phyloP scores from a whole-genome alignment of 768 basidiomycete species.

The Hypholoma sublateritium region DNA sequence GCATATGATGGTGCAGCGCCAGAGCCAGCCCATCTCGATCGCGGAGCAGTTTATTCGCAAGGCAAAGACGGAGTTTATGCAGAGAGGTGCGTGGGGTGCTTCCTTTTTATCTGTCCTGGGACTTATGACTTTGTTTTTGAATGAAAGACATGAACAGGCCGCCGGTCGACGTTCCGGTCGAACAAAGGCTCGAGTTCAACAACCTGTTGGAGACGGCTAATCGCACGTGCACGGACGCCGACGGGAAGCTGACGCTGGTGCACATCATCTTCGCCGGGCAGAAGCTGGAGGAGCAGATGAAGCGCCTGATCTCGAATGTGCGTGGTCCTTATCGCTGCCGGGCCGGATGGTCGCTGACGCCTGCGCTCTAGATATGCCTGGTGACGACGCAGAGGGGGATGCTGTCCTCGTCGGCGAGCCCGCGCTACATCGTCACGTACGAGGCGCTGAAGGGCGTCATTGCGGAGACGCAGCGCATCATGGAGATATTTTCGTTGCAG shows the following conservation, averaged over 20 bases:
- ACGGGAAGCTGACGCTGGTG: constrained; percentile 49
- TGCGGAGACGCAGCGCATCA: constrained; percentile 39
- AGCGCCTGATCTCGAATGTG: constrained; percentile 55
- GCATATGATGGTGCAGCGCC: neutral
- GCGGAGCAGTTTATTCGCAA: constrained; percentile 23
- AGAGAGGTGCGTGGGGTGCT: constrained; percentile 17
- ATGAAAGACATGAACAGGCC: constrained; percentile 31
- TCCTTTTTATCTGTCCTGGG: neutral
- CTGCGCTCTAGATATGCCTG: constrained; percentile 32
- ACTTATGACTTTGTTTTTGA: constrained; percentile 3
- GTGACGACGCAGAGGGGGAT: constrained; percentile 44
- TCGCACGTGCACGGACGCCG: constrained; percentile 46
- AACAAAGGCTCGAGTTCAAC: constrained; percentile 55
- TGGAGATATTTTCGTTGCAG: constrained; percentile 35
- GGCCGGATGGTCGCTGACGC: neutral
- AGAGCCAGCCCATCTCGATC: neutral
- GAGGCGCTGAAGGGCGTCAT: constrained; percentile 44
- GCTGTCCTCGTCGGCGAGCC: constrained; percentile 32
- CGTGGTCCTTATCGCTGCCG: constrained; percentile 21
- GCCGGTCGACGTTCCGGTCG: constrained; percentile 43
- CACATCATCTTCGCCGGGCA: constrained; percentile 29
- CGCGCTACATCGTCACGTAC: constrained; percentile 40
- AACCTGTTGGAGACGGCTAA: constrained; percentile 47
- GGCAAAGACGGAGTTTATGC: constrained; percentile 32
- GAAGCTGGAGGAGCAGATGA: constrained; percentile 47